Evolutionary conservation across 2,329 filamentous ascomycete genomes (phyloP), one percentile per base, ranked within the genome.

Genomic region (Seiridium cupressi): DNA sequence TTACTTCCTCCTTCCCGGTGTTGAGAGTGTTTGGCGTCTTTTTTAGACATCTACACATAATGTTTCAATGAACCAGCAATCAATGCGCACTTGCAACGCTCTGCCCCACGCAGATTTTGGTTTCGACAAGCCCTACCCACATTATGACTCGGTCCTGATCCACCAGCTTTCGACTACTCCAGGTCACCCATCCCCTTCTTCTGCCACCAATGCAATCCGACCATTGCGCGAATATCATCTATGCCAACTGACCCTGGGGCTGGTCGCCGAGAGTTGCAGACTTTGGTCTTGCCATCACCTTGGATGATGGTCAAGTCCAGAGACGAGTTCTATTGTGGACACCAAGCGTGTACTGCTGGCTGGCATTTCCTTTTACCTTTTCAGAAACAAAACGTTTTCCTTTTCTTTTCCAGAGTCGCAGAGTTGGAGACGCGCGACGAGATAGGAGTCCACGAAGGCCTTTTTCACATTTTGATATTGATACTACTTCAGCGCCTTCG

Each of bases 1-100:
- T 61, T 42, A 46, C 53, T 51, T 53, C 58, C 68, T 66, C 60
- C 34, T 34, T 58, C 58, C 59, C 65, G 64, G 65, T 67, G 65
- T 67, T 62, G 68, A n/a, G 66, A 70, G 68, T 61, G 65, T 67
- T 72, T 73, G 68, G 66, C 66, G 66, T 61, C 59, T 56, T 61
- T 63, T 55, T 57, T 65, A 64, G 57, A 58, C 54, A 65, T 63
- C 60, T 55, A 58, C 60, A 62, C 57, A 66, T 72, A 71, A 72
- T 70, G 69, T 71, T 66, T 72, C 69, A 69, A 68, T 70, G 51
- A 67, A 66, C 66, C 66, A 63, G 67, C 65, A 69, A 64, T 58
- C 58, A 61, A 44, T 59, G 34, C 55, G 53, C 32, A n/a, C 55
- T 32, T 57, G 53, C 26, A 55, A 42, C 58, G 56, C 57, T 44